Conservation (phyloP, 1,139 yeast genomes). For the Candida glucosophila region DNA sequence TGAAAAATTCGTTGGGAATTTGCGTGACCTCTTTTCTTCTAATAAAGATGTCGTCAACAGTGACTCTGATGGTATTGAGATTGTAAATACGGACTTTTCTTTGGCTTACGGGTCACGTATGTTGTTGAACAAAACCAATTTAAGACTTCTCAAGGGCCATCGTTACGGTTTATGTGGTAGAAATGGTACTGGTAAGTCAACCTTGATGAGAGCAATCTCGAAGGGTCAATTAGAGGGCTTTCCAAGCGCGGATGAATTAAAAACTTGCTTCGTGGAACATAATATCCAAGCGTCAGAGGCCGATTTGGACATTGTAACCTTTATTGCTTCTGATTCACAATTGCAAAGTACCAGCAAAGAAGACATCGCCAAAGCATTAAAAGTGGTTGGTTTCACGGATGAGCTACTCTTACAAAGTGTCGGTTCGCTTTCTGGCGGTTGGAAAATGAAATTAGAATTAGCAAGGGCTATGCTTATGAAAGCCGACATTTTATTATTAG, state of each 20-base stretch:
- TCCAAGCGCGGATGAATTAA: slow-evolving; percentile 81
- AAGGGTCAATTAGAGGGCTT: slow-evolving; percentile 97
- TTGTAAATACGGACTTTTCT: slow-evolving; percentile 91
- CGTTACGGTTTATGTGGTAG: slow-evolving; percentile 97
- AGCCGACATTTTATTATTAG: slow-evolving; percentile 89
- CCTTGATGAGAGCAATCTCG: slow-evolving; percentile 94
- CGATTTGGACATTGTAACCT: slow-evolving; percentile 76
- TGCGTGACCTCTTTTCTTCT: slow-evolving; percentile 61
- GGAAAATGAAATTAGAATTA: slow-evolving; percentile 97
- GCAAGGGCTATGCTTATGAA: slow-evolving; percentile 98
- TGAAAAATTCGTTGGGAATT: slow-evolving; percentile 38
- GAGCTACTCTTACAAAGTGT: slow-evolving; percentile 85
- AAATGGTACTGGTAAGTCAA: slow-evolving; percentile 98
- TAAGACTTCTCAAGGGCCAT: slow-evolving; percentile 87
- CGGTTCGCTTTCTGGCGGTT: slow-evolving; percentile 95
- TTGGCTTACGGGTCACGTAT: slow-evolving; percentile 96
- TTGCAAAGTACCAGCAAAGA: slow-evolving; percentile 51
- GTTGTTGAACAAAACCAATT: slow-evolving; percentile 85
- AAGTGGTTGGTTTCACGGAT: slow-evolving; percentile 83
- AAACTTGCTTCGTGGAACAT: slow-evolving; percentile 96
- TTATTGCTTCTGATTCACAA: slow-evolving; percentile 89
- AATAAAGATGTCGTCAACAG: slow-evolving; percentile 45
- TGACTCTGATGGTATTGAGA: slow-evolving; percentile 68
- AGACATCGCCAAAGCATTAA: slow-evolving; percentile 70
- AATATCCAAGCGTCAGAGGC: slow-evolving; percentile 94